Base-by-base conservation (phyloP, 148 eudicot species). In the Fagopyrum esculentum region DNA sequence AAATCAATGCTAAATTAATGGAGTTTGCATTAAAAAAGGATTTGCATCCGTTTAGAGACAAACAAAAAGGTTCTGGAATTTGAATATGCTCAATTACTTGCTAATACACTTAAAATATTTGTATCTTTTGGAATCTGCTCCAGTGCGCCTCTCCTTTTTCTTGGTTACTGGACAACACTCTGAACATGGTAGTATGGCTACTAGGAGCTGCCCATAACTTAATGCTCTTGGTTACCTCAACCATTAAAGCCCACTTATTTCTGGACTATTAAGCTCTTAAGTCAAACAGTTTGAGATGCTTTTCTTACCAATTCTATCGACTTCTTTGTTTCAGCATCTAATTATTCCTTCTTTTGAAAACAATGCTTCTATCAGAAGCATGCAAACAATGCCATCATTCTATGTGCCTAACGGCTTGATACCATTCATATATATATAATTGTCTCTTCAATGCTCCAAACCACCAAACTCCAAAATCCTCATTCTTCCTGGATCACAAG, bases 71-170 rank as follows among this genome's bases (percentile, higher is more conserved):
- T n/a, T 56, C 61, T 56, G 26, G 61, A 56, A n/a, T 57, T 16
- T 55, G 59, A 55, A 55, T 17, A 17, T 55, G 59, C 59, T 6
- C 59, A 55, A 55, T 55, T 55, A 55, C 17, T 15, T 55, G 4
- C 59, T 55, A 6, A n/a, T 55, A 55, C 6, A 10, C 29, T 57
- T 30, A 30, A 35, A 30, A 64, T 22, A 13, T 4, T 64, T 35
- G 45, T 35, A 66, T 66, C 71, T 66, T 66, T 66, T 13, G 71
- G 71, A 66, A 66, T 66, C 71, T 66, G 71, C 6, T 66, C 47
- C 71, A 66, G 46, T 13, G 71, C 71, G 5, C 71, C 71, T 40
- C 47, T 40, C 45, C 40, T 8, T 1, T 35, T 40, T 64, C 70
- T 66, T 15, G 71, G 71, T 66, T 30, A 29, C 11, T 63, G 69